Evolutionary conservation across 2,329 filamentous ascomycete genomes (phyloP).

Genomic region (Clarireedia paspali): DNA sequence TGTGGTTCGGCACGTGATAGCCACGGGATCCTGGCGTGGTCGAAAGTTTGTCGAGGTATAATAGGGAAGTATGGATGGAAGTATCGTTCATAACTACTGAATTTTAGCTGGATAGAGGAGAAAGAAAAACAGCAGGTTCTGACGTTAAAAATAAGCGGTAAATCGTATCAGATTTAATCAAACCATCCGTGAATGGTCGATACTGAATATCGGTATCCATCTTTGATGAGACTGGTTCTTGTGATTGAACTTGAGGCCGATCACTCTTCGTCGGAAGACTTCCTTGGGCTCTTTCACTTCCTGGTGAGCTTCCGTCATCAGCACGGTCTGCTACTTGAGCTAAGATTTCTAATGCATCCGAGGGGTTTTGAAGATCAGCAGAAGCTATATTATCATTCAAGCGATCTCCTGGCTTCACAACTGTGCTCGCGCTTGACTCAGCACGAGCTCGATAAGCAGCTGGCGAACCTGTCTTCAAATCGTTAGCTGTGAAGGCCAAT

Average conservation of each 20-base stretch:
- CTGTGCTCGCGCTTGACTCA: slow-evolving; percentile 17
- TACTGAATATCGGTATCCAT: slow-evolving; percentile 22
- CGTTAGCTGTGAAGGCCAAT: background rate
- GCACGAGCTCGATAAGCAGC: slow-evolving; percentile 14
- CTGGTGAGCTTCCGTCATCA: slow-evolving; percentile 24
- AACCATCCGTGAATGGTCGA: slow-evolving; percentile 22
- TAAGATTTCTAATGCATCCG: slow-evolving; percentile 28
- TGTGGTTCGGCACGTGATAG: slow-evolving; percentile 53
- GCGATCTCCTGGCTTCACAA: slow-evolving; percentile 11
- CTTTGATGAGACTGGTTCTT: slow-evolving; percentile 13
- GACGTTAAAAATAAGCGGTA: slow-evolving; percentile 24
- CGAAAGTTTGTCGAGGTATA: slow-evolving; percentile 43
- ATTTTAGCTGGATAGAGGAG: background rate
- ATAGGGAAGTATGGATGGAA: slow-evolving; percentile 67
- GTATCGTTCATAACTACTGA: slow-evolving; percentile 22
- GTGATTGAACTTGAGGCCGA: slow-evolving; percentile 6
- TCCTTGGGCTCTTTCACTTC: slow-evolving; percentile 14
- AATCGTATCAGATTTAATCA: slow-evolving; percentile 22
- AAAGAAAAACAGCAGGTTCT: background rate
- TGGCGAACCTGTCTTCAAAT: slow-evolving; percentile 15
- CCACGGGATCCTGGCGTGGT: slow-evolving; percentile 45
- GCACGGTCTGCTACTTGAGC: slow-evolving; percentile 27
- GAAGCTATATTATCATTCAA: slow-evolving; percentile 26
- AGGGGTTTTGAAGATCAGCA: slow-evolving; percentile 27
- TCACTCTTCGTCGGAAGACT: background rate